Evolutionary conservation across 257 asterid species (phyloP).

Genomic region (Fraxinus anomala): DNA sequence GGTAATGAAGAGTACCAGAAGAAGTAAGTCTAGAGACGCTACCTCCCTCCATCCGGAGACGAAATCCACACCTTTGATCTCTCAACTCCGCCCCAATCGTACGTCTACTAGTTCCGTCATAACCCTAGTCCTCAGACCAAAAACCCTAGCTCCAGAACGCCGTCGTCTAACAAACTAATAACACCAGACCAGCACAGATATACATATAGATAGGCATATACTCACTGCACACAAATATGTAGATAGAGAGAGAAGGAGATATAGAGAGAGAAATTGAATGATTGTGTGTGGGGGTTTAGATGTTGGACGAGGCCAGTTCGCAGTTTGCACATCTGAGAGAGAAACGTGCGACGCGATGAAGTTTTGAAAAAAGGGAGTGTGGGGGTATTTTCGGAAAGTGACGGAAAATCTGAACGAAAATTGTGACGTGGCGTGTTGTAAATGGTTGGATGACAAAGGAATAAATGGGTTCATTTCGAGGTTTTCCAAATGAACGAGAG

Average conservation of each 20-base stretch:
- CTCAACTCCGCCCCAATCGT: slow-evolving; percentile 61
- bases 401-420: slow-evolving; percentile 24
- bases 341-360: slow-evolving; percentile 8
- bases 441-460: slow-evolving; percentile 24
- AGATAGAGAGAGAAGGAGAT: no score
- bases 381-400: slow-evolving; percentile 24
- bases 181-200: slow-evolving; percentile 18
- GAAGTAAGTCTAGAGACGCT: slow-evolving; percentile 85
- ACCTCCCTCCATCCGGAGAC: slow-evolving; percentile 99
- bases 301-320: slow-evolving; percentile 33
- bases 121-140: slow-evolving; percentile 47
- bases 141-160: slow-evolving; percentile 28
- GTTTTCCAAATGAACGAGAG: not conserved
- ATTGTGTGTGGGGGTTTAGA: slow-evolving; percentile 8
- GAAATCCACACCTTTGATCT: slow-evolving; percentile 66
- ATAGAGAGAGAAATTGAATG: slow-evolving; percentile 6
- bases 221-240: not conserved
- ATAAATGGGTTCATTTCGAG: slow-evolving; percentile 10
- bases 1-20: slow-evolving; percentile 94
- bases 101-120: slow-evolving; percentile 54
- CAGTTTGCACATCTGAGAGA: not conserved
- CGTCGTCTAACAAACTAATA: slow-evolving; percentile 16
- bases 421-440: slow-evolving; percentile 18
- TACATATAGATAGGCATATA: not conserved
- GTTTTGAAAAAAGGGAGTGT: slow-evolving; percentile 1